Percentiles rank a stretch among this genome's conserved stretches.
Evolutionary conservation across 2,329 filamentous ascomycete species (phyloP).

Genomic region (Penicillium sp.): DNA sequence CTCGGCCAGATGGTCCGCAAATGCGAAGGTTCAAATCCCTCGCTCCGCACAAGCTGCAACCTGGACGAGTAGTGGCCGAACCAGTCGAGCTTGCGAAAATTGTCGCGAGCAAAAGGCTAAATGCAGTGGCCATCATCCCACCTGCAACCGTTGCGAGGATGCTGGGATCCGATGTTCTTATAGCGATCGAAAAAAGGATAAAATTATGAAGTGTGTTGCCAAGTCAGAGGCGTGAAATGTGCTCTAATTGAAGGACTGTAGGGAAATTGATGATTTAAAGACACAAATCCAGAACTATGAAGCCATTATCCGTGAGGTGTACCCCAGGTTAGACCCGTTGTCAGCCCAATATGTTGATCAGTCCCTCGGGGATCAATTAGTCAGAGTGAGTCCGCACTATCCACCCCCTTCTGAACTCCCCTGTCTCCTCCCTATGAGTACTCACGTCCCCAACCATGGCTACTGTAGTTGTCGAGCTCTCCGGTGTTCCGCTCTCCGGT

Average conservation of each 20-base stretch:
- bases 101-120: slow-evolving; percentile 49
- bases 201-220: slow-evolving; percentile 41
- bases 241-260: slow-evolving; percentile 20
- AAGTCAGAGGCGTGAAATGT: not conserved
- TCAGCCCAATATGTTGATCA: slow-evolving; percentile 37
- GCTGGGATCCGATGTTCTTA: slow-evolving; percentile 43
- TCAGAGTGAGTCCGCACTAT: slow-evolving; percentile 27
- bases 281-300: slow-evolving; percentile 39
- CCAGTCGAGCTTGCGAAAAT: slow-evolving; percentile 45
- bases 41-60: slow-evolving; percentile 23
- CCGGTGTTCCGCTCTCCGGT: not conserved
- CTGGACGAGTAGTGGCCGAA: slow-evolving; percentile 31
- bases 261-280: slow-evolving; percentile 41
- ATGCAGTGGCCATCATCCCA: slow-evolving; percentile 46
- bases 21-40: slow-evolving; percentile 34
- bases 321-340: slow-evolving; percentile 32
- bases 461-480: not conserved
- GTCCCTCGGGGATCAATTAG: slow-evolving; percentile 28
- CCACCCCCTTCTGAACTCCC: slow-evolving; percentile 3
- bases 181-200: slow-evolving; percentile 46
- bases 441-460: not conserved
- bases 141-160: slow-evolving; percentile 45
- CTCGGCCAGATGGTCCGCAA: slow-evolving; percentile 18
- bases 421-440: slow-evolving; percentile 3
- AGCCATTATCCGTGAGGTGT: slow-evolving; percentile 34